These are phyloP conservation scores for Petunia axillaris DNA, from an alignment of 257 asterid genomes.

Conservation along the genomic window DNA sequence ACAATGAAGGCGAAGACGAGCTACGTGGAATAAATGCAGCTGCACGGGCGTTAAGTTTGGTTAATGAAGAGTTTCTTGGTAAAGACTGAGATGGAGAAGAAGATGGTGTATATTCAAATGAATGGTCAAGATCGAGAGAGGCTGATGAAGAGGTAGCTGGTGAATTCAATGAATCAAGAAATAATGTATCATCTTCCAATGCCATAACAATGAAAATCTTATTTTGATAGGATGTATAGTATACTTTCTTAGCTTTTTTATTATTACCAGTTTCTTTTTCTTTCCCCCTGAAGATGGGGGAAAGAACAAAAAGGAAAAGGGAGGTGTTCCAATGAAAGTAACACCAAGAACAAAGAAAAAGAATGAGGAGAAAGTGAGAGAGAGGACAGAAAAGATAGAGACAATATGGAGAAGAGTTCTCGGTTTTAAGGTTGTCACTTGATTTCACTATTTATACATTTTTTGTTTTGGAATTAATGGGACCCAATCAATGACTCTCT, in stretches of 20 bases:
- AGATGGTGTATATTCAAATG: constrained; percentile 11
- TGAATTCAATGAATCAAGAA: not conserved
- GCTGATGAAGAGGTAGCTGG: constrained; percentile 24
- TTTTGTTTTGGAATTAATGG: too few species aligned
- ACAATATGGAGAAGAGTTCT: constrained; percentile 24
- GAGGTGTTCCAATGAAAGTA: constrained; percentile 13
- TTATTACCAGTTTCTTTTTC: not conserved
- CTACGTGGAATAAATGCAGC: constrained; percentile 73
- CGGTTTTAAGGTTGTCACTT: not conserved
- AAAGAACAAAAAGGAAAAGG: not conserved
- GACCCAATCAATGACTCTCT: too few species aligned
- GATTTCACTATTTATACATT: not conserved
- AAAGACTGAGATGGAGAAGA: constrained; percentile 11
- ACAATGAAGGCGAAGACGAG: constrained; percentile 25
- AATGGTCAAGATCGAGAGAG: constrained; percentile 3
- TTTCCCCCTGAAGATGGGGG: constrained; percentile 10
- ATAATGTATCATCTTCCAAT: constrained; percentile 15
- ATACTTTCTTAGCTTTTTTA: not conserved
- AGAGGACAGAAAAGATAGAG: not conserved
- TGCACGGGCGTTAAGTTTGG: constrained; percentile 70
- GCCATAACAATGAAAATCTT: constrained; percentile 9
- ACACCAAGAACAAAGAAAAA: constrained; percentile 6
- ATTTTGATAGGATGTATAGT: too few species aligned
- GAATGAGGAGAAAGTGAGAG: not conserved
- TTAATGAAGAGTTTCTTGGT: not conserved